Evolutionary conservation across 192 early-diverging fungal genomes (phyloP).

Genomic region (Funneliformis geosporum): DNA sequence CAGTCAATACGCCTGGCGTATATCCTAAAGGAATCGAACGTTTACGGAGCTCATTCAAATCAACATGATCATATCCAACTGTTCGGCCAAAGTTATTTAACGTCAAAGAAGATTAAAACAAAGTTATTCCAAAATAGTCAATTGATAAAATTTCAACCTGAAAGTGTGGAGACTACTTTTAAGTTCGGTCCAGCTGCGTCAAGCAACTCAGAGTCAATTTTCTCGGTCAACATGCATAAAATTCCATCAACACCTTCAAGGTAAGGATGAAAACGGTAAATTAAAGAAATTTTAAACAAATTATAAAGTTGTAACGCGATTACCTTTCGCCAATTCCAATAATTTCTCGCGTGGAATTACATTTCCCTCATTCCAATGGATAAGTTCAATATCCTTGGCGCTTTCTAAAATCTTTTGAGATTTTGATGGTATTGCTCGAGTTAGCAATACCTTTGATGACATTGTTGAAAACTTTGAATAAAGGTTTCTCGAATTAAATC

Average conservation of each 20-base stretch:
- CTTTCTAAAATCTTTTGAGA: conserved; percentile 53
- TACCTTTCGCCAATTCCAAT: conserved; percentile 49
- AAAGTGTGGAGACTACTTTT: conserved; percentile 75
- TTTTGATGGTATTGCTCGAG: conserved; percentile 47
- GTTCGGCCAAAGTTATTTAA: not conserved
- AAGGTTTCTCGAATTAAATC: not conserved
- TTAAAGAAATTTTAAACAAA: not conserved
- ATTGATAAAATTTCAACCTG: conserved; percentile 30
- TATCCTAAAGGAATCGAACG: conserved; percentile 68
- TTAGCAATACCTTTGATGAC: conserved; percentile 45
- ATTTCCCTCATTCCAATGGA: conserved; percentile 55
- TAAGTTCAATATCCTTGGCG: conserved; percentile 50
- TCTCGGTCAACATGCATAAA: conserved; percentile 71
- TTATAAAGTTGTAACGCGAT: too few relatives aligned
- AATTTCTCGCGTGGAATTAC: conserved; percentile 54
- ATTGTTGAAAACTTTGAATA: not conserved
- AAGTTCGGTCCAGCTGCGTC: conserved; percentile 64
- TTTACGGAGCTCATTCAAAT: conserved; percentile 51
- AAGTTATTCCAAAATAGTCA: not conserved
- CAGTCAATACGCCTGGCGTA: conserved; percentile 87
- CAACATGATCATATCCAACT: conserved; percentile 86
- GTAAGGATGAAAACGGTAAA: conserved; percentile 9
- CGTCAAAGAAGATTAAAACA: not conserved
- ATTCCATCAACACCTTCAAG: conserved; percentile 54
- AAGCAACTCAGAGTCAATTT: conserved; percentile 70